Percentiles rank a stretch among this genome's conserved stretches.
Evolutionary conservation across 257 asterid species (phyloP).

Genomic region (Solanum bulbocastanum): DNA sequence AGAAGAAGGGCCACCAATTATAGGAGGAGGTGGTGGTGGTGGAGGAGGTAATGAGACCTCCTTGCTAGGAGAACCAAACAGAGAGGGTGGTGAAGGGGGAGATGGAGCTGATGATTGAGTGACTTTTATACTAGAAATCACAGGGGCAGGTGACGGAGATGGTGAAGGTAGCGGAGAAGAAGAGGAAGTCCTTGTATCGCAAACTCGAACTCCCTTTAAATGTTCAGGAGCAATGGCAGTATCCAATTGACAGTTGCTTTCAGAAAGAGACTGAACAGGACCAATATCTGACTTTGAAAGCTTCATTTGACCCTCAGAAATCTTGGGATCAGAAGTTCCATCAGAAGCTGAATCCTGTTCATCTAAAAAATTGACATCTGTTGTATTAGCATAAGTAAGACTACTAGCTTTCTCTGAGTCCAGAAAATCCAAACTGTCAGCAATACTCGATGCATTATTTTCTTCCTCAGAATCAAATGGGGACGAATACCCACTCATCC

Average conservation of each 20-base stretch:
- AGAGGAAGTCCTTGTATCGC: slow-evolving; percentile 16
- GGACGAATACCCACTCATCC: slow-evolving; percentile 71
- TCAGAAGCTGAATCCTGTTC: slow-evolving; percentile 60
- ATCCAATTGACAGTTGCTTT: slow-evolving; percentile 26
- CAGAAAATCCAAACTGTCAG: slow-evolving; percentile 86
- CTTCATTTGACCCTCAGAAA: slow-evolving; percentile 29
- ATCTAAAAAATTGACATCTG: slow-evolving; percentile 52
- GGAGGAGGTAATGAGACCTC: slow-evolving; percentile 6
- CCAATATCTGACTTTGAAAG: slow-evolving; percentile 23
- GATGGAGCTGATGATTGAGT: slow-evolving; percentile 8
- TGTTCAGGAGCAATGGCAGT: slow-evolving; percentile 22
- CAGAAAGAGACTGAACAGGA: slow-evolving; percentile 14
- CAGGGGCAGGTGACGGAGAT: slow-evolving; percentile 9
- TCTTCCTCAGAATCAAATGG: slow-evolving; percentile 96
- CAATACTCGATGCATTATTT: slow-evolving; percentile 76
- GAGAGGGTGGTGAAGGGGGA: slow-evolving; percentile 3
- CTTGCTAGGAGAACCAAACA: slow-evolving; percentile 1
- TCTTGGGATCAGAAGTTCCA: slow-evolving; percentile 42
- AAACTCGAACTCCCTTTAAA: slow-evolving; percentile 17
- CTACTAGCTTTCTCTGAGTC: slow-evolving; percentile 58
- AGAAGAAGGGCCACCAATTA: slow-evolving; percentile 1
- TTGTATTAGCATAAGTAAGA: slow-evolving; percentile 13
- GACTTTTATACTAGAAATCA: slow-evolving; percentile 15
- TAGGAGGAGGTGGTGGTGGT: neutral
- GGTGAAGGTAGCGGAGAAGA: slow-evolving; percentile 13